Conservation (phyloP, 1,284 basidiomycete genomes). For the Pseudozyma hubeiensis region DNA sequence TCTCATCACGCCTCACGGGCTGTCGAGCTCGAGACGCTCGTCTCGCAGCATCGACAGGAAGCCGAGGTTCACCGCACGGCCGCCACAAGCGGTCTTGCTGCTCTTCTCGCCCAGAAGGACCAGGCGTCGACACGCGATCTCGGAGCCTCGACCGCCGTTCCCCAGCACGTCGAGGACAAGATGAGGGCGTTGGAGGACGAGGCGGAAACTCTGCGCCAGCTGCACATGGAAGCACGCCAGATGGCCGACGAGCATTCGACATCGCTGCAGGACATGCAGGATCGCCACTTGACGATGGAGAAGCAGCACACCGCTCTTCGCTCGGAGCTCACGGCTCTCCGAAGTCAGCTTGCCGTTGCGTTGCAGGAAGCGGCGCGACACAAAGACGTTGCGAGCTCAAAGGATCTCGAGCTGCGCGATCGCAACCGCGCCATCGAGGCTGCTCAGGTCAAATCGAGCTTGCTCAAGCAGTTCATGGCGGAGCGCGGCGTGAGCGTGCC, state of each 20-base stretch:
- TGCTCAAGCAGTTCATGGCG: conserved; percentile 86
- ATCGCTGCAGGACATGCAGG: conserved; percentile 77
- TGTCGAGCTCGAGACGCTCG: conserved; percentile 80
- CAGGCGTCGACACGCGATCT: conserved; percentile 40
- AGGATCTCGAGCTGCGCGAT: conserved; percentile 78
- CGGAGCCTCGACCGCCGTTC: conserved; percentile 19
- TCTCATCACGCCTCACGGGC: conserved; percentile 75
- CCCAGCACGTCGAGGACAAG: conserved; percentile 60
- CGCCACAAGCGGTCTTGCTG: conserved; percentile 57
- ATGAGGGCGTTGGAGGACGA: conserved; percentile 64
- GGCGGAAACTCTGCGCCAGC: conserved; percentile 59
- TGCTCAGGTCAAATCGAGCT: conserved; percentile 79
- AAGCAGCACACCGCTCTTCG: conserved; percentile 78
- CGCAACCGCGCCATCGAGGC: conserved; percentile 79
- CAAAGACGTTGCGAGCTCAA: conserved; percentile 69
- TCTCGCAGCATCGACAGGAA: conserved; percentile 72
- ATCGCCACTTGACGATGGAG: conserved; percentile 77
- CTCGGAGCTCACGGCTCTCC: conserved; percentile 81
- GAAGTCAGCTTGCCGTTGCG: conserved; percentile 80
- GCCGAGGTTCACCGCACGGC: conserved; percentile 63
- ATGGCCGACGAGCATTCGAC: conserved; percentile 68
- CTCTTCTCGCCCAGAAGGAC: conserved; percentile 60
- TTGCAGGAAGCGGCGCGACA: conserved; percentile 79
- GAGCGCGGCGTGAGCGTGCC: conserved; percentile 74
- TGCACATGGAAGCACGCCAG: conserved; percentile 59